Evolutionary conservation across 1,139 yeast species (phyloP), one percentile per base, ranked within the genome.

Genomic region (Debaryomyces nepalensis): DNA sequence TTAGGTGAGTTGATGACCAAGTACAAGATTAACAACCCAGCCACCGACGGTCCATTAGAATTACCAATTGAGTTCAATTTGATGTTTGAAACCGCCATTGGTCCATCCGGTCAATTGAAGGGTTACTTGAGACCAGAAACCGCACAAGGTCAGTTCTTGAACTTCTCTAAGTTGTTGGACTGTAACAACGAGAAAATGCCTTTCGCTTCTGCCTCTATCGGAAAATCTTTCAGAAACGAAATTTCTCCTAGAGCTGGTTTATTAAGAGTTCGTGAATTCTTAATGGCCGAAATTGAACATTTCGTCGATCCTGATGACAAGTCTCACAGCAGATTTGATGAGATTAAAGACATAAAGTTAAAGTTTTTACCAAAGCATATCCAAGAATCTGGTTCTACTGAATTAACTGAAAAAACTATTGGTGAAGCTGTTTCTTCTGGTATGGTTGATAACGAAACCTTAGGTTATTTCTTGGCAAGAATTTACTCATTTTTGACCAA

Each of bases 241-340:
- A 95, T 95, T 61, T 90, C 97, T 41, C 99, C 99, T 58, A 84
- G 99, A 69, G 87, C 98, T 26, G 99, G 99, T 53, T 78, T 95
- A 57, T 77, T 95, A 64, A 87, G 99, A 73, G 99, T 95, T 44
- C 89, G 99, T 70, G 99, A 95, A 74, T 95, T 95, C 68, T 76
- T 93, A 63, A 93, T 95, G 99, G 99, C 99, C 42, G 99, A 95
- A 76, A 91, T 95, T 63, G 99, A 95, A 73, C 99, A 95, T 70
- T 95, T 81, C 64, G 97, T 95, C 53, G 99, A 95, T 65, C 99
- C 99, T 45, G 71, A 73, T 41, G 79, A 90, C 68, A 95, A 95
- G 71, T 66, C 74, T 26, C 99, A 95, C 71, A 76, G 84, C 40
- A 82, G 85, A 54, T 95, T 95, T 67, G 70, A 73, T 41, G 89